Evolutionary conservation across 805 yeast species (phyloP).

Genomic region (Teunomyces tritomae): DNA sequence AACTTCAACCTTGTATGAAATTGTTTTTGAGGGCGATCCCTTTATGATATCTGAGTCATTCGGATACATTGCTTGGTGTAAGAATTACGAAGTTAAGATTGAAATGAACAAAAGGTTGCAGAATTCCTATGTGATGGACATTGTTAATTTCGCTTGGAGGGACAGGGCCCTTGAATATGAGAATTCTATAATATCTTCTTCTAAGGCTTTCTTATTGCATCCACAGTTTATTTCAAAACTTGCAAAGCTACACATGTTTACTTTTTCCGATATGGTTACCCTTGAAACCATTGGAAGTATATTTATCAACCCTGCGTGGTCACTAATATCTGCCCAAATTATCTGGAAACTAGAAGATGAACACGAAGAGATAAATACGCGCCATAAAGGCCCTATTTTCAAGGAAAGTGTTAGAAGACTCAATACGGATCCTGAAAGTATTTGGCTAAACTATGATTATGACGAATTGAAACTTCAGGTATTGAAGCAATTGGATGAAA

Average conservation of each 20-base stretch:
- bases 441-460: slow-evolving; percentile 40
- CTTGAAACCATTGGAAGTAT: slow-evolving; percentile 37
- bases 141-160: slow-evolving; percentile 56
- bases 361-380: slow-evolving; percentile 22
- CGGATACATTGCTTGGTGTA: slow-evolving; percentile 40
- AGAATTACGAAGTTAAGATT: slow-evolving; percentile 28
- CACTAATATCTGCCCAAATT: slow-evolving; percentile 41
- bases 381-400: slow-evolving; percentile 57
- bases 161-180: slow-evolving; percentile 47
- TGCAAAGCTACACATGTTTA: slow-evolving; percentile 14
- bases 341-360: slow-evolving; percentile 48
- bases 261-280: slow-evolving; percentile 28
- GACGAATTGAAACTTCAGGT: slow-evolving; percentile 47
- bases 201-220: slow-evolving; percentile 40
- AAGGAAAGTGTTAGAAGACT: slow-evolving; percentile 38
- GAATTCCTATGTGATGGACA: slow-evolving; percentile 53
- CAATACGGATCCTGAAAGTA: slow-evolving; percentile 20
- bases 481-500: slow-evolving; percentile 37
- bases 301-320: slow-evolving; percentile 52
- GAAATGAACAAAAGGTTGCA: slow-evolving; percentile 31
- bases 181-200: slow-evolving; percentile 20
- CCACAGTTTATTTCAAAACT: slow-evolving; percentile 29
- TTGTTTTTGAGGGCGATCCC: slow-evolving; percentile 44
- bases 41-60: slow-evolving; percentile 44
- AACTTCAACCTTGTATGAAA: slow-evolving; percentile 34